These are phyloP conservation scores for Daphne laureola DNA, from an alignment of 441 rosid genomes.

Conservation along the genomic window DNA sequence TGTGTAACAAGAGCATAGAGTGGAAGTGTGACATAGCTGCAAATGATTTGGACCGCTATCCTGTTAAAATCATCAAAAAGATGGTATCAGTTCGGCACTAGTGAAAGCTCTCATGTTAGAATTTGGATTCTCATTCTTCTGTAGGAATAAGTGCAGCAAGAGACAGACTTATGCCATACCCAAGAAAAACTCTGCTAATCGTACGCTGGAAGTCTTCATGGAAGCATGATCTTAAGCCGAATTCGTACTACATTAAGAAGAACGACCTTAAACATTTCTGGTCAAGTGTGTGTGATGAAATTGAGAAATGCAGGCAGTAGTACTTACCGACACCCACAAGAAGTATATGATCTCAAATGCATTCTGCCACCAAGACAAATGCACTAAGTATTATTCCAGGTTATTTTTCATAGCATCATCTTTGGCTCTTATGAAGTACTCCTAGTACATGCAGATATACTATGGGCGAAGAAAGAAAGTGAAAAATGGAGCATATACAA, in stretches of 20 bases:
- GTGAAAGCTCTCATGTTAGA: not conserved
- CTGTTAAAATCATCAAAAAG: constrained; percentile 23
- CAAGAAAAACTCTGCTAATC: constrained; percentile 42
- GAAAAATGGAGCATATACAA: not conserved
- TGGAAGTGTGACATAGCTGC: constrained; percentile 94
- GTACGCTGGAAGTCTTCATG: constrained; percentile 46
- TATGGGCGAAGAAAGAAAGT: not conserved
- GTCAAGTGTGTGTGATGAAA: not conserved
- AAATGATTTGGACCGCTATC: constrained; percentile 65
- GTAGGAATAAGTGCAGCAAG: not conserved
- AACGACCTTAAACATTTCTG: constrained; percentile 5
- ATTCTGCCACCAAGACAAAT: constrained; percentile 42
- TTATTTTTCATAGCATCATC: not conserved
- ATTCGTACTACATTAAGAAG: constrained; percentile 65
- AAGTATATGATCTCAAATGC: constrained; percentile 97
- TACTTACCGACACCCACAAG: constrained; percentile 89
- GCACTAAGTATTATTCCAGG: constrained; percentile 11
- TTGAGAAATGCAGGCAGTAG: constrained; percentile 10
- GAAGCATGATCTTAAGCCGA: constrained; percentile 75
- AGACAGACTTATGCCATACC: constrained; percentile 36
- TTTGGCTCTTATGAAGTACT: not conserved
- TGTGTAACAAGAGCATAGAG: constrained; percentile 98
- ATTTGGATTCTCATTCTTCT: not conserved
- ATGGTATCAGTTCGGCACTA: not conserved
- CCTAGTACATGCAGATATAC: not conserved